Conservation (phyloP, 1,284 basidiomycete species). For the Peniophora sp. region DNA sequence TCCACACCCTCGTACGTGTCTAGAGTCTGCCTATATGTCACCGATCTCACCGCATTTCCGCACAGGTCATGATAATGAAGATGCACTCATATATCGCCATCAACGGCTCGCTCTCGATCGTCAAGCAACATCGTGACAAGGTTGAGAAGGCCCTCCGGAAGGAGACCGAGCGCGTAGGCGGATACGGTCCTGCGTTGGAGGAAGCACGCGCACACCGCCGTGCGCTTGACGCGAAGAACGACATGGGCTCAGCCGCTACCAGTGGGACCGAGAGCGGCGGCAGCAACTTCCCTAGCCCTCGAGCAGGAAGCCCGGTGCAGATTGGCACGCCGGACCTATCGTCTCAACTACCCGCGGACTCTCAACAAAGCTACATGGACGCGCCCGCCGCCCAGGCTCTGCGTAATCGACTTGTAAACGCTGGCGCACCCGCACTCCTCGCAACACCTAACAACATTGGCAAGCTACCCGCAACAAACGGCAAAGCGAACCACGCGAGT, state of each 20-base stretch:
- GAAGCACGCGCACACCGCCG: slow-evolving; percentile 37
- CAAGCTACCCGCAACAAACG: slow-evolving; percentile 16
- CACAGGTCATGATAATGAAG: slow-evolving; percentile 87
- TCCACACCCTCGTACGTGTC: slow-evolving; percentile 70
- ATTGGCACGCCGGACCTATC: slow-evolving; percentile 22
- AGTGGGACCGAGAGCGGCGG: not conserved
- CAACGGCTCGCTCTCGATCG: slow-evolving; percentile 77
- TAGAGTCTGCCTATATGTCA: no score
- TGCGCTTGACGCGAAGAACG: slow-evolving; percentile 23
- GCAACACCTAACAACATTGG: no score
- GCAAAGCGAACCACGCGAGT: not conserved
- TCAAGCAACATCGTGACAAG: slow-evolving; percentile 36
- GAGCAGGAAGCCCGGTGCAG: slow-evolving; percentile 5
- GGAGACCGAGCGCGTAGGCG: slow-evolving; percentile 46
- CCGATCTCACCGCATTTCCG: no score
- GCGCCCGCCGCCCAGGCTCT: slow-evolving; percentile 41
- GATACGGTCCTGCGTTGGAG: slow-evolving; percentile 51
- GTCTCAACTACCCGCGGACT: slow-evolving; percentile 27
- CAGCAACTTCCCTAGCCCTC: not conserved
- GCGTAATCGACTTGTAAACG: slow-evolving; percentile 41
- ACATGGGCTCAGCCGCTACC: slow-evolving; percentile 7
- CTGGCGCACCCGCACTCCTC: not conserved
- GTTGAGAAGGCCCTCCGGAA: slow-evolving; percentile 37
- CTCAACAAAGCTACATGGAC: slow-evolving; percentile 43
- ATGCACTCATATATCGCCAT: slow-evolving; percentile 91